Evolutionary conservation across 768 basidiomycete genomes (phyloP), one percentile per base, ranked within the genome.

Genomic region (Imleria badia): DNA sequence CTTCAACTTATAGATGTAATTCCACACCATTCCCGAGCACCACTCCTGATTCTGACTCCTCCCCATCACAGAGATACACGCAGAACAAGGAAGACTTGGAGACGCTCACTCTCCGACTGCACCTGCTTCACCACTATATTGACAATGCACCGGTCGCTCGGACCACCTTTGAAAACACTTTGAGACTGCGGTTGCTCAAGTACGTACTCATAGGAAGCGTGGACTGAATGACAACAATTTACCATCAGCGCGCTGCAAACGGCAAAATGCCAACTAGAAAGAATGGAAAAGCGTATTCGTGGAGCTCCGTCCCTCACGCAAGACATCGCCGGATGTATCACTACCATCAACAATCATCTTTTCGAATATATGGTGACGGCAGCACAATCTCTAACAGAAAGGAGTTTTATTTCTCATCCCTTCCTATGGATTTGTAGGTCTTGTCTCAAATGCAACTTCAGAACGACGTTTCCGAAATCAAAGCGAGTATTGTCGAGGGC

Each of bases 1-100:
- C 26, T 26, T 26, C 26, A 26, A 26, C 26, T 26, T 26, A 4
- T 26, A 26, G 26, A 26, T 26, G 26, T 26, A 6, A 26, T 6
- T 26, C 26, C 6, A 6, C 6, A 4, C 26, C 26, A 6, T 26
- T 26, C 4, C 6, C 26, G 26, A 26, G 26, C 6, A 26, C 6
- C 6, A 6, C 26, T 26, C 26, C 6, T n/a, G n/a, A n/a, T 6
- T 4, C 6, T 26, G 26, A 4, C n/a, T 4, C 26, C 6, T 26
- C 6, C 4, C 26, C 26, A 26, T 6, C 26, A 26, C 26, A 26
- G 26, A 26, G 26, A 26, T 6, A 26, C 26, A 26, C 6, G 4
- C 26, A 26, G 33, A 58, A 58, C 44, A 58, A 50, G 29, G 15
- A 30, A 0, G 56, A 58, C 14, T 15, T 58, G 17, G 20, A 40